Evolutionary conservation across 352 stramenopile species (phyloP), one percentile per base, ranked within the genome.

Genomic region (Phytophthora chlamydospora): DNA sequence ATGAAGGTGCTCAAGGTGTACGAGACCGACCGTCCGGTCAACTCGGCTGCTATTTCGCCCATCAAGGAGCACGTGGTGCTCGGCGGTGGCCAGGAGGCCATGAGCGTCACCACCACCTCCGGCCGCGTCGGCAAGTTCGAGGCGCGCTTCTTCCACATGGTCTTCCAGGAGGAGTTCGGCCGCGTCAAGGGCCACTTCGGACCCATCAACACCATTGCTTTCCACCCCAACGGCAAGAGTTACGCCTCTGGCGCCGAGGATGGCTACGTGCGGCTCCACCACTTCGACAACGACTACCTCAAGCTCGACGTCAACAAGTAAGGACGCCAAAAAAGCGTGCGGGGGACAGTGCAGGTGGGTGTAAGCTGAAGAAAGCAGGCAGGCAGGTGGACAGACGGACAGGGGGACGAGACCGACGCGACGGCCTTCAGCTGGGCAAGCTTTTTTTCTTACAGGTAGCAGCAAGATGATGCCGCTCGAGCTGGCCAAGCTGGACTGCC

Each of bases 151-250:
- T 99, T 99, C 83, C 93, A 99, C 79, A 93, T 99, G 75, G 95
- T 99, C 10, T 99, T 98, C 73, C 95, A 98, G 74, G 95, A 99
- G 63, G 97, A 99, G 76, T 99, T 99, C 75, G 98, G 93, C 6
- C 89, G 90, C 54, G 97, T 99, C 34, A 99, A 99, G 83, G 98
- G 98, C 54, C 97, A 99, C 75, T 99, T 99, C 76, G 98, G 98
- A 46, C 97, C 98, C 27, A 99, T 99, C 71, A 99, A 99, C 87
- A 98, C 97, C 42, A 94, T 99, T 44, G 93, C 92, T 49, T 98
- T 99, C 73, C 97, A 98, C 75, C 98, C 98, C 6, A 96, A 99
- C 72, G 98, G 98, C 64, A 97, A 94, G 74, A 98, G 93, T 78
- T 99, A 98, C 88, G 96, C 96, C n/a, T 99, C 92, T 63, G 98